phyloP scores from a whole-genome alignment of 148 eudicot genomes.

The Nyssa sinensis region DNA sequence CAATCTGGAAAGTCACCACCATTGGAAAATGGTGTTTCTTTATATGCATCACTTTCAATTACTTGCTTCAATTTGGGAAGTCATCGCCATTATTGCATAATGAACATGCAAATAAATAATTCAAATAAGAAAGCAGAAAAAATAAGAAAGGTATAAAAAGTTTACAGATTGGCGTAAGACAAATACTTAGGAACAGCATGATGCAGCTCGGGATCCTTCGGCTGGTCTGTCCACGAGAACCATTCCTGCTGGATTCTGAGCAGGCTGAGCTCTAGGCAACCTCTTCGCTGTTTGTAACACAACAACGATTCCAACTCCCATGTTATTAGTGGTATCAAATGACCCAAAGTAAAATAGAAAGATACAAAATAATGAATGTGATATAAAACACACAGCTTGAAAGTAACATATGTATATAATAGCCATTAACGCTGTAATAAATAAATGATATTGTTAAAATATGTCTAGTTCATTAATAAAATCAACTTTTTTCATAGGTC shows the following conservation, averaged over 20 bases:
- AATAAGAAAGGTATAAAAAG: neutral
- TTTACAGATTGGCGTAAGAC: neutral
- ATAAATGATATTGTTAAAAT: neutral
- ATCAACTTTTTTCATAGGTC: neutral
- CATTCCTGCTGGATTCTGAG: slow-evolving; percentile 92
- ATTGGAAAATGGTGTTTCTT: neutral
- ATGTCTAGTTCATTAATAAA: neutral
- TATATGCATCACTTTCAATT: neutral
- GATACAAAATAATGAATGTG: neutral
- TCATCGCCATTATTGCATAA: neutral
- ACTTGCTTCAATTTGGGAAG: neutral
- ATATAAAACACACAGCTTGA: neutral
- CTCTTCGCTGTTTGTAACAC: slow-evolving; percentile 52
- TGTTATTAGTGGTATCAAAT: neutral
- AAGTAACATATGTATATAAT: no score
- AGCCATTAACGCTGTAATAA: neutral
- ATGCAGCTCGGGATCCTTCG: slow-evolving; percentile 61
- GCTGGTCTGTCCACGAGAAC: slow-evolving; percentile 81
- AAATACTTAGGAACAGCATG: slow-evolving; percentile 66
- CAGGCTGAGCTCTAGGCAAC: slow-evolving; percentile 80
- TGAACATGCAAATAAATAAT: neutral
- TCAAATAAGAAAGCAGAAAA: neutral
- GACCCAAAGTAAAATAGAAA: neutral
- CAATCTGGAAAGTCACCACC: no score
- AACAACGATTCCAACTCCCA: neutral